Evolutionary conservation across 139 green algal species (phyloP), one percentile per base, ranked within the genome.

Genomic region (Mesotaenium endlicherianum): DNA sequence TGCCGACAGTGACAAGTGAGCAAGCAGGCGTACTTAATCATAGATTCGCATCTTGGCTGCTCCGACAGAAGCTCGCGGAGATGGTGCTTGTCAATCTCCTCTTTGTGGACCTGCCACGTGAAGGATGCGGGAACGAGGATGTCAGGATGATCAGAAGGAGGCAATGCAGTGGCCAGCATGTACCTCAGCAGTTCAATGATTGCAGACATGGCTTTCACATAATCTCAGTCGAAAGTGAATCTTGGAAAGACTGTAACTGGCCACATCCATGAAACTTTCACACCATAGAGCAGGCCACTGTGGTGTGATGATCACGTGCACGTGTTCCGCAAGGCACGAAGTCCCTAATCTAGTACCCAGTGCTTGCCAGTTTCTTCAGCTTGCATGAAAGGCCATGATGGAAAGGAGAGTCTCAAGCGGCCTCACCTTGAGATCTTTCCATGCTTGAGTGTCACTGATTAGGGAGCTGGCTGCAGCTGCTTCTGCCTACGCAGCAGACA

Each of bases 11-110:
- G 20, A 76, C 20, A 74, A 53, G n/a, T 76, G n/a, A 76, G 20
- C 20, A 20, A 76, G n/a, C n/a, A 31, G 38, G 30, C 71, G 20
- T 16, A 87, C 82, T 87, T 88, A 77, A 88, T 88, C 82, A 88
- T 86, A 30, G 59, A 42, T 26, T 39, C 40, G 64, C 43, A 86
- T 20, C 83, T 78, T 14, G 26, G 30, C 44, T 84, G 31, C 36
- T 88, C 83, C 26, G n/a, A 38, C 5, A 88, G 75, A 3, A 88
- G 82, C 2, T 88, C 47, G 8, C 81, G 81, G 11, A 87, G 57
- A 72, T 87, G 80, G 20, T 58, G 71, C 31, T 75, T 43, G 39
- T 70, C 70, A 68, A 86, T 81, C 11, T 68, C 80, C 16, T 44
- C 69, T 42, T 82, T 86, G 70, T 86, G 80, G 26, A 42, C 80